phyloP scores from a whole-genome alignment of 352 stramenopile genomes.

The Aphanomyces cochlioides region DNA sequence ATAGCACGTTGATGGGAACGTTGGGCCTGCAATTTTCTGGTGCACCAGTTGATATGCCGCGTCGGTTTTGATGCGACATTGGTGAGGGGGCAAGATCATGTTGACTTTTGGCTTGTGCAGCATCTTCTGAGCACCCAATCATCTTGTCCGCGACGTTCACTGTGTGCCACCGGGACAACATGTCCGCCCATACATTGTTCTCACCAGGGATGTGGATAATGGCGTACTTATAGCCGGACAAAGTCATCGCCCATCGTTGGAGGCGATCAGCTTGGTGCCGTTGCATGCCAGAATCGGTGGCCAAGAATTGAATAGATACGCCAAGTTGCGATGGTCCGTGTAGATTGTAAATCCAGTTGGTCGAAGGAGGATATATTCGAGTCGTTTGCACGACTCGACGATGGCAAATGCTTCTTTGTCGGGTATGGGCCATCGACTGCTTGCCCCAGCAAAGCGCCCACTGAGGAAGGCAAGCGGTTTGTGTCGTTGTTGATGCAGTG shows the following conservation, averaged over 20 bases:
- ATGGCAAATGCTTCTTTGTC: conserved; percentile 38
- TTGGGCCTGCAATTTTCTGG: too few species aligned
- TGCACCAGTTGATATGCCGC: too few species aligned
- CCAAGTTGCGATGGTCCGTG: conserved; percentile 36
- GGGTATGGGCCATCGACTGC: conserved; percentile 31
- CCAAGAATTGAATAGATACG: conserved; percentile 36
- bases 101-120: background rate
- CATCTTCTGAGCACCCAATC: background rate
- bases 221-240: conserved; percentile 34
- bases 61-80: too few species aligned
- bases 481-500: conserved; percentile 29
- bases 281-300: background rate
- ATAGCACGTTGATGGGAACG: too few species aligned
- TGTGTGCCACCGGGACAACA: conserved; percentile 32
- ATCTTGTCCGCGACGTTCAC: background rate
- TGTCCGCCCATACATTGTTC: conserved; percentile 38
- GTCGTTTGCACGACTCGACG: conserved; percentile 33
- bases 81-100: too few species aligned
- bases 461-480: conserved; percentile 34
- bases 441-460: conserved; percentile 27
- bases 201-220: conserved; percentile 35
- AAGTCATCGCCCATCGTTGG: conserved; percentile 32
- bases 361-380: conserved; percentile 34
- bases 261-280: conserved; percentile 39
- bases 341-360: conserved; percentile 31